Base-by-base conservation (phyloP, 1,284 basidiomycete genomes). In the Schizophyllum amplum region DNA sequence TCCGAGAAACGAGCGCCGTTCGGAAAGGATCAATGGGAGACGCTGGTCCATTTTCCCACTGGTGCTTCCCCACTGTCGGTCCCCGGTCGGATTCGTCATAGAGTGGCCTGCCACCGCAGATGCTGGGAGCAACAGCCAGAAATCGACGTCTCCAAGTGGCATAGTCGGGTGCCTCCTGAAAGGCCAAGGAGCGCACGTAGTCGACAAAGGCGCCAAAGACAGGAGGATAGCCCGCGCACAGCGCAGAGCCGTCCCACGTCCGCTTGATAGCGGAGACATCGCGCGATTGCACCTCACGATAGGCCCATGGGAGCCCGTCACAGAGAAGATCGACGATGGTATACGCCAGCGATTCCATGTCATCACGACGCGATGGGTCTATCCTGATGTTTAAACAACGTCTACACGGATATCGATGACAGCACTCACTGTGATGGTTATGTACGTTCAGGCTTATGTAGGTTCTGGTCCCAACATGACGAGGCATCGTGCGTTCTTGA, bases 321-420 rank as follows among this genome's bases (percentile, higher is more conserved):
- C 51, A 24, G 9, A 26, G 24, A 23, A 22, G 17, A 24, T 22
- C 11, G 13, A 24, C 4, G 51, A 52, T 24, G 23, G 51, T 52
- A 24, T 52, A 52, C 5, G 51, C 51, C 22, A 52, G 51, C n/a
- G 51, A 52, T 24, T 52, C 51, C 51, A 52, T 52, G 51, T 52
- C 51, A n/a, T 52, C 51, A 5, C 51, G 23, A 24, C 51, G 51
- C 17, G 51, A 52, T 4, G 51, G 24, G 3, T 24, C 51, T 52
- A 13, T 5, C 27, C 27, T 33, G 6, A 33, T 33, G 13, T 6
- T 33, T 5, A 13, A 33, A 13, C 6, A 33, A 6, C 27, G 13
- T 6, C 13, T 33, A 6, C 27, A 13, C 27, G 13, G 27, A 33
- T 13, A 13, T 6, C 13, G 13, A 6, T 6, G 27, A 33, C 27